These are phyloP conservation scores for Rhododendron williamsianum DNA, from an alignment of 148 eudicot species.

Conservation along the genomic window DNA sequence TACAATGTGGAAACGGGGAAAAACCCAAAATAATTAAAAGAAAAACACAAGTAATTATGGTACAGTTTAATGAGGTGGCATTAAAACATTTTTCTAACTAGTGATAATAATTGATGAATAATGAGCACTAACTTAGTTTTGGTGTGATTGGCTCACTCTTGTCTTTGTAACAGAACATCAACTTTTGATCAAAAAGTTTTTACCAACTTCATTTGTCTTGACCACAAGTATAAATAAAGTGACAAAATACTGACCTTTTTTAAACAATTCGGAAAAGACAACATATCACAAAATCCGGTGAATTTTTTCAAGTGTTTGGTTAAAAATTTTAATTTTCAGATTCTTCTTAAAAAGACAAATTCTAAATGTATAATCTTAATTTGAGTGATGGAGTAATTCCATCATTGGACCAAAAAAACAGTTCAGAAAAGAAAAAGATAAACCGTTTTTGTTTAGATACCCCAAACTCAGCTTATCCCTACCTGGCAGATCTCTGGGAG, in stretches of 20 bases:
- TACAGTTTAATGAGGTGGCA: neutral
- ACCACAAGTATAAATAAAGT: neutral
- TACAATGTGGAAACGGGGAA: neutral
- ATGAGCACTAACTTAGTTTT: neutral
- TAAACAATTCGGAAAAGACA: neutral
- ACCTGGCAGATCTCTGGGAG: slow-evolving; percentile 51
- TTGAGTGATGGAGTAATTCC: neutral
- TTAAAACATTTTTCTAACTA: neutral
- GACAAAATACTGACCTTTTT: neutral
- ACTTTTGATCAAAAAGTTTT: neutral
- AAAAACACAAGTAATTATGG: neutral
- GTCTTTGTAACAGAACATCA: neutral
- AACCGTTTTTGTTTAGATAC: neutral
- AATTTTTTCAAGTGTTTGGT: neutral
- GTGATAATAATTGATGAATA: neutral
- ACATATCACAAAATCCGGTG: neutral
- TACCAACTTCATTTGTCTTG: neutral
- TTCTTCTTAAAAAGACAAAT: neutral
- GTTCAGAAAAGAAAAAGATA: neutral
- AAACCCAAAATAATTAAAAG: neutral
- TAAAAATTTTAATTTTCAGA: neutral
- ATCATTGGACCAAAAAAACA: neutral
- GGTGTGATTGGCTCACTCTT: neutral
- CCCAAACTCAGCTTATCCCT: neutral
- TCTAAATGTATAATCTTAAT: neutral